These are phyloP conservation scores for Mollisiaceae sp. DNA, from an alignment of 2,329 filamentous ascomycete species.

Conservation along the genomic window DNA sequence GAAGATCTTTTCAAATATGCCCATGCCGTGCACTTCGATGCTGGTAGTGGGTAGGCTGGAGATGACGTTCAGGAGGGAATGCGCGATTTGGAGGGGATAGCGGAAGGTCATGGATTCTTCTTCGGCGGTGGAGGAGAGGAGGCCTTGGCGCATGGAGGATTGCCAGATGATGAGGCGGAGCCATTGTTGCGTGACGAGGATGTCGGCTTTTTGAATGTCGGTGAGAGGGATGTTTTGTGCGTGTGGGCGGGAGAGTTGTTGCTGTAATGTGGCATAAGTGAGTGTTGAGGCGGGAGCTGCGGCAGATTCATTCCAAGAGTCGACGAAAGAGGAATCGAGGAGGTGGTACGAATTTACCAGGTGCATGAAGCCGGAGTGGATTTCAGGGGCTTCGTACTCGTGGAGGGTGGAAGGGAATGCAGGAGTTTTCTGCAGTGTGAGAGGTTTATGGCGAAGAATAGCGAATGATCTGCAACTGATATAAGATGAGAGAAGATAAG, in stretches of 20 bases:
- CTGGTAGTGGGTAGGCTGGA: conserved; percentile 48
- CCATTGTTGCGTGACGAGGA: conserved; percentile 74
- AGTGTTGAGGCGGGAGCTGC: conserved; percentile 46
- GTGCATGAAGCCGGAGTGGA: conserved; percentile 63
- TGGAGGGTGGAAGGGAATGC: conserved; percentile 57
- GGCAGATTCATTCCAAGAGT: conserved; percentile 66
- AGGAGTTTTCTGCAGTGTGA: conserved; percentile 65
- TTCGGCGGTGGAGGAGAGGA: conserved; percentile 62
- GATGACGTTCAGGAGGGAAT: conserved; percentile 56
- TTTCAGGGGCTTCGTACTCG: conserved; percentile 56
- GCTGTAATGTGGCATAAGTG: conserved; percentile 54
- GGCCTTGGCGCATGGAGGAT: conserved; percentile 68
- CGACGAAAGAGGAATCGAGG: conserved; percentile 67
- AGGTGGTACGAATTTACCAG: conserved; percentile 66
- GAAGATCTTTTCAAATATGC: conserved; percentile 57
- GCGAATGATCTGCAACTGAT: conserved; percentile 60
- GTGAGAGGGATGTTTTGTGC: conserved; percentile 46
- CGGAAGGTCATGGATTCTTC: conserved; percentile 66
- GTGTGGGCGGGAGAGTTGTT: conserved; percentile 53
- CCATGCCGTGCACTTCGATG: conserved; percentile 55
- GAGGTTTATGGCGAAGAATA: conserved; percentile 65
- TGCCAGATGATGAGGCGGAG: conserved; percentile 75
- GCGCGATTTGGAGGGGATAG: conserved; percentile 65
- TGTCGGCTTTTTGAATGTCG: conserved; percentile 71
- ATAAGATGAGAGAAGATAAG: background rate